These are phyloP conservation scores for Pseudogymnoascus sp. DNA, from an alignment of 2,329 filamentous ascomycete genomes.

Conservation along the genomic window DNA sequence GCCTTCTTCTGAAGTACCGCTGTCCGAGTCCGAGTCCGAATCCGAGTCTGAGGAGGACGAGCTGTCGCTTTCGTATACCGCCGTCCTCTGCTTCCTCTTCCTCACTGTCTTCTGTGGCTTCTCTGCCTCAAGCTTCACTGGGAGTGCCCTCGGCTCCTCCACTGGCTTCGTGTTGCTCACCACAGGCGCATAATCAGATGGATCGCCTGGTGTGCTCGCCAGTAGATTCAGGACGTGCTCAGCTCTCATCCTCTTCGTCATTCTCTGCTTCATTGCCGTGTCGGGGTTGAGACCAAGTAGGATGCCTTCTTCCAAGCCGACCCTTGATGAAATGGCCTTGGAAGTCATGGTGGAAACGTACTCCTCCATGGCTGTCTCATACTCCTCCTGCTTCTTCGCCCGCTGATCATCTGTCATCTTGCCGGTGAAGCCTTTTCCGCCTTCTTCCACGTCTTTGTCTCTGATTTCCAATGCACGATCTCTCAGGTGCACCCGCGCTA, in stretches of 20 bases:
- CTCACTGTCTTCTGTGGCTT: conserved; percentile 38
- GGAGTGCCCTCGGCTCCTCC: conserved; percentile 22
- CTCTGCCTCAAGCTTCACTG: conserved; percentile 37
- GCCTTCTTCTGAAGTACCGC: conserved; percentile 9
- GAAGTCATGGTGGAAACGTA: conserved; percentile 25
- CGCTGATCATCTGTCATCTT: conserved; percentile 36
- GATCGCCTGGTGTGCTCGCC: conserved; percentile 31
- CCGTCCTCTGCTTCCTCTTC: conserved; percentile 38
- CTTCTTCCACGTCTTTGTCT: conserved; percentile 45
- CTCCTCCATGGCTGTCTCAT: conserved; percentile 41
- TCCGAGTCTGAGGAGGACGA: conserved; percentile 19
- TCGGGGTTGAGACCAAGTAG: conserved; percentile 34
- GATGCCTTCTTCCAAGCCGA: conserved; percentile 27
- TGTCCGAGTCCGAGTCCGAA: conserved; percentile 3
- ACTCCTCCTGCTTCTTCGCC: conserved; percentile 45
- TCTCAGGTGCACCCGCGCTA: conserved; percentile 58
- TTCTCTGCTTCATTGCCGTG: conserved; percentile 43
- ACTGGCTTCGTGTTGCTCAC: conserved; percentile 13
- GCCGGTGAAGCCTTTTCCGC: conserved; percentile 38
- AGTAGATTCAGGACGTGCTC: conserved; percentile 49
- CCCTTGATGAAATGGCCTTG: conserved; percentile 14
- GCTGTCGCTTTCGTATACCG: conserved; percentile 20
- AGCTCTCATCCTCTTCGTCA: conserved; percentile 55
- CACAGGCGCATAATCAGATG: not conserved
- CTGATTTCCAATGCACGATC: conserved; percentile 56